These are phyloP conservation scores for Pseudocercospora crystallina DNA, from an alignment of 2,329 filamentous ascomycete genomes.

Conservation along the genomic window DNA sequence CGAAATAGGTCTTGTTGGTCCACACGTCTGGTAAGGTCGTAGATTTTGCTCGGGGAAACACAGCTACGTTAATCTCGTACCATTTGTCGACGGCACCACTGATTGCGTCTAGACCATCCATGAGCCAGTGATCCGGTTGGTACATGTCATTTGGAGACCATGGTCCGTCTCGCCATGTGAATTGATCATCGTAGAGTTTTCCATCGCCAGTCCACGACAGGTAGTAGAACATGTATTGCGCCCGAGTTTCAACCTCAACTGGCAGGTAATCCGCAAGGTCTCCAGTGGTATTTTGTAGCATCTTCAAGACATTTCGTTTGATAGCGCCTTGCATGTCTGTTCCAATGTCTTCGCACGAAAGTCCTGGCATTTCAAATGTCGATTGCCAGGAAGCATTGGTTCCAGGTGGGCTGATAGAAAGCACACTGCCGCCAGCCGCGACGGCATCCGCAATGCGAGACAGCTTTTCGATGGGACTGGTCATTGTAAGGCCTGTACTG, in stretches of 20 bases:
- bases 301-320: constrained; percentile 3
- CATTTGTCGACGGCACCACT: neutral
- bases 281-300: neutral
- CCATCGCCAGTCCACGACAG: constrained; percentile 8
- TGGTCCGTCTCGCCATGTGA: neutral
- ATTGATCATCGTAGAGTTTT: neutral
- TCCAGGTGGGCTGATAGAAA: constrained; percentile 10
- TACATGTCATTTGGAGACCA: neutral
- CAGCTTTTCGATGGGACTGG: constrained; percentile 3
- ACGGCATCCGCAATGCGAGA: constrained; percentile 6
- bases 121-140: too few relatives aligned
- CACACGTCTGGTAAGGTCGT: neutral
- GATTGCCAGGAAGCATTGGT: constrained; percentile 13
- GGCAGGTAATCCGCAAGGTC: neutral
- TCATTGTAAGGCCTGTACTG: neutral
- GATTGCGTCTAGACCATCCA: too few relatives aligned
- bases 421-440: constrained; percentile 7
- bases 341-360: constrained; percentile 7
- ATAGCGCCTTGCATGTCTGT: neutral
- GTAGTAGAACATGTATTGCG: constrained; percentile 13
- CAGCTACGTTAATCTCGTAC: constrained; percentile 1
- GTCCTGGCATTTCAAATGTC: constrained; percentile 1
- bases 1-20: neutral
- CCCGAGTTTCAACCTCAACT: neutral
- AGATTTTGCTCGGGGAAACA: neutral